Evolutionary conservation across 1,139 yeast species (phyloP).

Genomic region (Kodamaea anthophila): DNA sequence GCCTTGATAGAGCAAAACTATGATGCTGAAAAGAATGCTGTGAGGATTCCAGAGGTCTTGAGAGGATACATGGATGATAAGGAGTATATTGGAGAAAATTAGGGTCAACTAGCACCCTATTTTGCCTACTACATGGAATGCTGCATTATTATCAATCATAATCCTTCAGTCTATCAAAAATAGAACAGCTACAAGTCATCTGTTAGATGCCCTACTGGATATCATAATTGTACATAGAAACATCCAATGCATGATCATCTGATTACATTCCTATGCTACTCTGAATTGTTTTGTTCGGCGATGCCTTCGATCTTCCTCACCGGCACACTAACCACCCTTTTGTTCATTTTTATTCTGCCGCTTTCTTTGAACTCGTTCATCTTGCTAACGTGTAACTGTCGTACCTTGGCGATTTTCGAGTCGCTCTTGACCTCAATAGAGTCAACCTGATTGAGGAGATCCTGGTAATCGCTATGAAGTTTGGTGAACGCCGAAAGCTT

Average conservation of each 20-base stretch:
- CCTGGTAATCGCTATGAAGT: slow-evolving; percentile 21
- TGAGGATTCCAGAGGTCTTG: slow-evolving; percentile 64
- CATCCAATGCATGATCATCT: too few relatives aligned
- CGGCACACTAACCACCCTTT: slow-evolving; percentile 32
- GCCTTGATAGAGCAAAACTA: slow-evolving; percentile 85
- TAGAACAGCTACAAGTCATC: too few relatives aligned
- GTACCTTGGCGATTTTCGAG: slow-evolving; percentile 18
- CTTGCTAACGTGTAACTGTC: slow-evolving; percentile 25
- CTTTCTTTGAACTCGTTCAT: slow-evolving; percentile 17
- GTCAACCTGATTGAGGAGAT: slow-evolving; percentile 13
- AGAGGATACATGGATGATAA: slow-evolving; percentile 62
- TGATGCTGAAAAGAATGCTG: slow-evolving; percentile 48
- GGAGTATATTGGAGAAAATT: slow-evolving; percentile 22
- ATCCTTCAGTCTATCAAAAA: too few relatives aligned
- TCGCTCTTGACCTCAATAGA: slow-evolving; percentile 6
- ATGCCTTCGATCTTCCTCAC: slow-evolving; percentile 7
- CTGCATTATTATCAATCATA: too few relatives aligned
- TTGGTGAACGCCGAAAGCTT: slow-evolving; percentile 21
- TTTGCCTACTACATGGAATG: too few relatives aligned
- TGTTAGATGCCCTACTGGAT: slow-evolving; percentile 7
- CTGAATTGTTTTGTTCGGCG: too few relatives aligned
- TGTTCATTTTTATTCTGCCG: slow-evolving; percentile 8
- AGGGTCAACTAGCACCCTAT: too few relatives aligned
- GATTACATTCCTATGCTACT: too few relatives aligned
- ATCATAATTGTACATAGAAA: slow-evolving; percentile 1